phyloP scores from a whole-genome alignment of 2,329 filamentous ascomycete species.

The Aspergillus ustus region DNA sequence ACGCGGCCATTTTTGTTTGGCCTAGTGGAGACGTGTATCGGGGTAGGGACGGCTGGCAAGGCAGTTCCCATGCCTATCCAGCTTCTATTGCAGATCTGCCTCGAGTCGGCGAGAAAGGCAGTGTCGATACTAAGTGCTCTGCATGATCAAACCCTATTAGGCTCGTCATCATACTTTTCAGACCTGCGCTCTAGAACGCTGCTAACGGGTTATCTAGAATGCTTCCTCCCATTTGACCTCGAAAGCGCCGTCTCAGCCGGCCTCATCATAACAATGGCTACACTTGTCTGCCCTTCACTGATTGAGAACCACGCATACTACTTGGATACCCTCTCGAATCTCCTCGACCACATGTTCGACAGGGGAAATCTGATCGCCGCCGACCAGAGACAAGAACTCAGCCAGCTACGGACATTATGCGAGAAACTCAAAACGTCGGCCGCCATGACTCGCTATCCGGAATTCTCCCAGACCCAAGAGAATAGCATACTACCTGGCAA shows the following conservation, averaged over 20 bases:
- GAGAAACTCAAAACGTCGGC: background rate
- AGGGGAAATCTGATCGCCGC: conserved; percentile 9
- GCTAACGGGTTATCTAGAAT: too few relatives aligned
- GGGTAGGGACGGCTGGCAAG: background rate
- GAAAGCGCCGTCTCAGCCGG: conserved; percentile 11
- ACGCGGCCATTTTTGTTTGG: conserved; percentile 11
- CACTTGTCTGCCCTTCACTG: background rate
- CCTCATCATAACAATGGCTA: conserved; percentile 9
- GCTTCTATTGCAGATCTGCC: conserved; percentile 9
- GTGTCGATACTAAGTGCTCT: conserved; percentile 7
- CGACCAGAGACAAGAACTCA: background rate
- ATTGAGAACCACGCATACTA: background rate
- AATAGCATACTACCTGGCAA: too few relatives aligned
- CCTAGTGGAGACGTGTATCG: conserved; percentile 5
- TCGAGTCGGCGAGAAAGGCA: conserved; percentile 11
- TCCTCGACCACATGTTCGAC: conserved; percentile 2
- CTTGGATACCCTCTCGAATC: background rate
- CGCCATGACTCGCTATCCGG: background rate
- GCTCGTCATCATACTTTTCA: too few relatives aligned
- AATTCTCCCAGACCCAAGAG: background rate
- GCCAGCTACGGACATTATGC: background rate
- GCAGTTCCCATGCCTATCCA: conserved; percentile 9
- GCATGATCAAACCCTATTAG: conserved; percentile 4
- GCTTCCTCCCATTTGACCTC: conserved; percentile 13
- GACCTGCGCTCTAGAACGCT: too few relatives aligned